Evolutionary conservation across 352 stramenopile species (phyloP).

Genomic region (Thalassiosira sp.): DNA sequence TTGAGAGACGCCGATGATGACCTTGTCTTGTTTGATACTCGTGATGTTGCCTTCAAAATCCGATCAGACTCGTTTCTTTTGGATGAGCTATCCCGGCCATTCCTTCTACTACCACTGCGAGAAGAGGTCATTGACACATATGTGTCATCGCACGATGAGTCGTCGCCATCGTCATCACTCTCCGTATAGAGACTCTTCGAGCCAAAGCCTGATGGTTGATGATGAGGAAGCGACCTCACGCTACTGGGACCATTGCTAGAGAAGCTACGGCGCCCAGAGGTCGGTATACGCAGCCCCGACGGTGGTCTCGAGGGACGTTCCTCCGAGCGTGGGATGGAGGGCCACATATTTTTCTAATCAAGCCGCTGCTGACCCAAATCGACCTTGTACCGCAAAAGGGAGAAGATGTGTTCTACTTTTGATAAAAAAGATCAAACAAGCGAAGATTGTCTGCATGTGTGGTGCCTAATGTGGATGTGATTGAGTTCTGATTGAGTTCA

Average conservation of each 20-base stretch:
- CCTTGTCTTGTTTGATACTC: constrained; percentile 7
- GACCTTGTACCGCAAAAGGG: too few species aligned
- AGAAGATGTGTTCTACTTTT: too few species aligned
- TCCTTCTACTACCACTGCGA: neutral
- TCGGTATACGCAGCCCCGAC: neutral
- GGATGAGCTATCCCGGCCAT: neutral
- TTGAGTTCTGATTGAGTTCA: too few species aligned
- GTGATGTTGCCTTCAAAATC: constrained; percentile 23
- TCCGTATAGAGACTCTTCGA: constrained; percentile 1
- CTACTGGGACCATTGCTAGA: neutral
- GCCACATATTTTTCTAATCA: constrained; percentile 5
- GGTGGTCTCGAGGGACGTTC: constrained; percentile 13
- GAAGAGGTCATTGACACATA: constrained; percentile 35
- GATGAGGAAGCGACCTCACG: neutral
- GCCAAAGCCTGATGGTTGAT: constrained; percentile 7
- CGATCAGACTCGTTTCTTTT: constrained; percentile 6
- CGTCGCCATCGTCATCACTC: constrained; percentile 16
- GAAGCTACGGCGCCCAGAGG: neutral
- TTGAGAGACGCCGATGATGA: neutral
- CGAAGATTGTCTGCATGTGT: too few species aligned
- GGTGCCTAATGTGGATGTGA: too few species aligned
- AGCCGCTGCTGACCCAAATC: neutral
- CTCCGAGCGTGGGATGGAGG: constrained; percentile 4
- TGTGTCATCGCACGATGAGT: constrained; percentile 41
- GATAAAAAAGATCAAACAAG: too few species aligned